Conservation (phyloP, 78 protist genomes). For the slime mould (Dictyostelium discoideum) region DNA sequence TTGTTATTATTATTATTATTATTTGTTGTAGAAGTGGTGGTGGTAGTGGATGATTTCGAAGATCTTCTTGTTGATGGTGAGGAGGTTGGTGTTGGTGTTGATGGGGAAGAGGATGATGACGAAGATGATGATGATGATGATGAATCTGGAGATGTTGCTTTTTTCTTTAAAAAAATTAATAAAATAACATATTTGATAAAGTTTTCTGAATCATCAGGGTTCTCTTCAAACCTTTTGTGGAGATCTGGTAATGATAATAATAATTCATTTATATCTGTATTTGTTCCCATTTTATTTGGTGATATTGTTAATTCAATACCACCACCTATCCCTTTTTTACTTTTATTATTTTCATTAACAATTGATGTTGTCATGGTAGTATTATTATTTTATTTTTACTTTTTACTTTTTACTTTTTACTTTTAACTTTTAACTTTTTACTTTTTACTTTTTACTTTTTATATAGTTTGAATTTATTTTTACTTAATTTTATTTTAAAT, state of each 20-base stretch:
- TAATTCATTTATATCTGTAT: not conserved
- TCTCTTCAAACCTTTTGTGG: conserved; percentile 11
- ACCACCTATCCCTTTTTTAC: not conserved
- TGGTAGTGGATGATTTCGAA: not conserved
- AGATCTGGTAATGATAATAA: not conserved
- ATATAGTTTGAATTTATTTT: not conserved
- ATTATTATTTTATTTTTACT: not conserved
- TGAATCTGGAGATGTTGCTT: not conserved
- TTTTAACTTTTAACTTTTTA: too few relatives aligned
- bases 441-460: not conserved
- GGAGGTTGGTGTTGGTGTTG: not conserved
- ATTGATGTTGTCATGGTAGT: not conserved
- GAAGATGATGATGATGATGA: not conserved
- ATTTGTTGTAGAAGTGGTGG: not conserved
- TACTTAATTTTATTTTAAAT: not conserved
- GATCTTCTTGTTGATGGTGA: not conserved
- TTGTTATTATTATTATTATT: not conserved
- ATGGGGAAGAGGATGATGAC: not conserved
- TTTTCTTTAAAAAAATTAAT: conserved; percentile 7
- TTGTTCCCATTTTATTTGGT: not conserved
- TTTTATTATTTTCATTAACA: not conserved
- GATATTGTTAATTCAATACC: not conserved
- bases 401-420: not conserved
- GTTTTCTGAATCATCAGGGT: conserved; percentile 24
- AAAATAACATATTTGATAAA: conserved; percentile 29